Base-by-base conservation (phyloP, 1,284 basidiomycete species). In the Cryptococcus sp. region DNA sequence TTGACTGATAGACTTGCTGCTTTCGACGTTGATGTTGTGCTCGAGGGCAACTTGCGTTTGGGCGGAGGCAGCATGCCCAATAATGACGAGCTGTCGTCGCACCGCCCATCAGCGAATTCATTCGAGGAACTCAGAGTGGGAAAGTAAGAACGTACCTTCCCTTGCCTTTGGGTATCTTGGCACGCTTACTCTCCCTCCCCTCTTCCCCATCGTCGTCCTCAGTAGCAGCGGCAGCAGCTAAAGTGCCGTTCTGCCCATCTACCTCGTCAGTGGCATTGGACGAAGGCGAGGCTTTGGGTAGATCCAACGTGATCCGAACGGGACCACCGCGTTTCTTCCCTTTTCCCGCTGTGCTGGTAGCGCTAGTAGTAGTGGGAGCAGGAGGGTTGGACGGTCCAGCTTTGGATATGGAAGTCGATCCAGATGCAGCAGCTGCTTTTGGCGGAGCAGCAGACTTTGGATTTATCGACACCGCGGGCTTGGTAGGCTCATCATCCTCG, bases 11-110 rank as follows among this genome's bases (percentile, higher is more conserved):
- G 55, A 45, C 58, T 47, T 10, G 69, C 49, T 15, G 58, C 47
- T 47, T 53, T 59, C 3, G 64, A 51, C 17, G 59, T 47, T 11
- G 62, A 49, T 3, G 62, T 43, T 5, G 52, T 54, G 1, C 58
- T 27, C 10, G 46, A 35, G 1, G 73, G 69, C 7, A 75, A 54
- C 58, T 76, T 75, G 23, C 77, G 64, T 58, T 79, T 79, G 2
- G 78, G 78, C 47, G 77, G 63, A 0, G 78, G 78, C 11, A 79
- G 61, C 76, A 79, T 76, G 11, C 73, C 74, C 8, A 79, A 57
- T 48, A 79, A 56, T 2, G 73, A 58, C 5, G 76, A 76, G 6
- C 76, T 77, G 55, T 22, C 40, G 10, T 42, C 40, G 38, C 17
- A 47, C 35, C 30, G 30, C 13, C 2, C 13, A 15, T 23, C 5